These are phyloP conservation scores for Ilyonectria mors-panacis DNA, from an alignment of 2,329 filamentous ascomycete species.

Conservation along the genomic window DNA sequence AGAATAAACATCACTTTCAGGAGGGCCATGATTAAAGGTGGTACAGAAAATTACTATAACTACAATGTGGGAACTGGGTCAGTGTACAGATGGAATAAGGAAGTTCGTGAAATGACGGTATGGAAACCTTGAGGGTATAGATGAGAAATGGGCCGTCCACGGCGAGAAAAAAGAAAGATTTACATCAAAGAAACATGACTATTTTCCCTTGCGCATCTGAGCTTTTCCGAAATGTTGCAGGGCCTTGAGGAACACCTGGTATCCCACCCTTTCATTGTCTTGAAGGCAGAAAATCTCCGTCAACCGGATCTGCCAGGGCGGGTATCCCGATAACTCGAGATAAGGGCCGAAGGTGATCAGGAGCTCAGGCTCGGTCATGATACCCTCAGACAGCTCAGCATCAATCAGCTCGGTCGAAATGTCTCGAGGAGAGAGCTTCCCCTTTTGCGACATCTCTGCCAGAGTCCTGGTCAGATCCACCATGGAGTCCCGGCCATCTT, in stretches of 20 bases:
- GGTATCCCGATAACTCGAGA: constrained; percentile 90
- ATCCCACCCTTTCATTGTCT: constrained; percentile 88
- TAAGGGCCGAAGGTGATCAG: constrained; percentile 89
- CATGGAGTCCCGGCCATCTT: constrained; percentile 92
- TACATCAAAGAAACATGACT: constrained; percentile 37
- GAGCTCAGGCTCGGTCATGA: constrained; percentile 92
- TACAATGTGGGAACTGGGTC: constrained; percentile 83
- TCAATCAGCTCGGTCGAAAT: constrained; percentile 91
- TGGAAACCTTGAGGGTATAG: constrained; percentile 52
- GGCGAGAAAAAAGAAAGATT: constrained; percentile 20
- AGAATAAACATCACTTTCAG: constrained; percentile 86
- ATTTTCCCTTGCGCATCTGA: constrained; percentile 87
- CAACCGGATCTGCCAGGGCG: constrained; percentile 94
- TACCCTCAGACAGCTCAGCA: constrained; percentile 83
- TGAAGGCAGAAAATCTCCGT: constrained; percentile 91
- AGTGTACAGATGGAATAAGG: constrained; percentile 77
- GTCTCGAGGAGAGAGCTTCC: constrained; percentile 85
- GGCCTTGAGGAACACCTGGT: constrained; percentile 91
- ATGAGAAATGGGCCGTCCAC: constrained; percentile 31
- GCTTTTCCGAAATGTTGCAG: constrained; percentile 88
- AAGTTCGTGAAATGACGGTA: constrained; percentile 63
- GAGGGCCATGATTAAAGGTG: constrained; percentile 77
- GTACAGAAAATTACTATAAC: constrained; percentile 87
- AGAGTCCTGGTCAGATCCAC: constrained; percentile 96
- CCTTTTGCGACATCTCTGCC: constrained; percentile 93